Evolutionary conservation across 179 eudicot genomes (phyloP), one percentile per base, ranked within the genome.

Genomic region (Camellia oleifera): DNA sequence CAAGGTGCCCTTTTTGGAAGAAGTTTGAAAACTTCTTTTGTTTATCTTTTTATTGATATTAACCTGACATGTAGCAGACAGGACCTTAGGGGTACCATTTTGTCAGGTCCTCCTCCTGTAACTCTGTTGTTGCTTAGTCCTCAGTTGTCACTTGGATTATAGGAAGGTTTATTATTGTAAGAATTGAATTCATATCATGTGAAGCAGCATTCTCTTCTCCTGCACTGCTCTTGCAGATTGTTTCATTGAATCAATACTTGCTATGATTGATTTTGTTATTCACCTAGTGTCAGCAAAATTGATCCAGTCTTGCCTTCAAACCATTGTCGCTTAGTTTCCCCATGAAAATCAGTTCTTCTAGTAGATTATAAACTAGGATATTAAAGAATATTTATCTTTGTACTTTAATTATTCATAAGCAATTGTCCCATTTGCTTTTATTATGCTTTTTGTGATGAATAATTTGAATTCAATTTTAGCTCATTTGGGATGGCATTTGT

Each of bases 171-270:
- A n/a, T 68, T 68, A 42, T 6, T 7, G 10, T 42, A 14, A 42
- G 26, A 68, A 68, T 48, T 40, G 15, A 74, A 75, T 44, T 58
- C 40, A 32, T 46, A 13, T 40, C 62, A 53, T 54, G 48, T 13
- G 10, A 54, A 73, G 75, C 13, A 48, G 63, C 63, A 73, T 54
- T 40, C 56, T 20, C 12, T 71, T 71, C 53, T 54, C 63, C 58
- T 54, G 62, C 46, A 0, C 45, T 73, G 46, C 58, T 72, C 46
- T 72, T 53, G 61, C 76, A 23, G 61, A 72, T 10, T 26, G 10
- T 72, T 72, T 26, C 62, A 12, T 50, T 72, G 17, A 11, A 4
- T 50, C 23, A 53, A 52, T 23, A 52, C 40, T 32, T 10, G 7
- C 7, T 53, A 13, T 53, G 44, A 5, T 3, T 4, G 7, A 20